These are phyloP conservation scores for Carex scoparia DNA, from an alignment of 176 grass and related monocot species.

Conservation along the genomic window DNA sequence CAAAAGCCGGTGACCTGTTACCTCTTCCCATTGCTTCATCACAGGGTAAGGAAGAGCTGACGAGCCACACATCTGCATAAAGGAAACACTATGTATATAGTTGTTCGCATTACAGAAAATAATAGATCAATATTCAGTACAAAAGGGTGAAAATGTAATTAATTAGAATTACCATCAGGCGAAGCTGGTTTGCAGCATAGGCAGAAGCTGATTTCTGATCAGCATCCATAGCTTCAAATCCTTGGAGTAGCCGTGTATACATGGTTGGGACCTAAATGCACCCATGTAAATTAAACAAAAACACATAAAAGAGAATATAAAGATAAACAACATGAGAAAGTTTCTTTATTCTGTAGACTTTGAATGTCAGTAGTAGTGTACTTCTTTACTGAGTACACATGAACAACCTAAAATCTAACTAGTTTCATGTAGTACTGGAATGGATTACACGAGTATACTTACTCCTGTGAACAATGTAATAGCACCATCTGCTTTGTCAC, in stretches of 20 bases:
- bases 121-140: background rate
- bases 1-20: constrained; percentile 81
- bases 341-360: background rate
- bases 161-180: constrained; percentile 67
- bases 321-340: background rate
- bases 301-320: constrained; percentile 11
- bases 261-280: constrained; percentile 85
- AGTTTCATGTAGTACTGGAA: background rate
- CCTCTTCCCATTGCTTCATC: constrained; percentile 88
- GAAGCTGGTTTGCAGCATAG: constrained; percentile 70
- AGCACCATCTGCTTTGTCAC: constrained; percentile 44
- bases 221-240: constrained; percentile 76
- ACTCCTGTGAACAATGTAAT: constrained; percentile 98
- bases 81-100: constrained; percentile 18
- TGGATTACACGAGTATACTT: constrained; percentile 14
- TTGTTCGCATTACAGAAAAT: background rate
- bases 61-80: constrained; percentile 86
- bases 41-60: constrained; percentile 92
- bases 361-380: background rate
- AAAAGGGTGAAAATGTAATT: background rate
- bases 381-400: background rate
- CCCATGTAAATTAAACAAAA: constrained; percentile 20
- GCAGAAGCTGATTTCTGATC: constrained; percentile 60
- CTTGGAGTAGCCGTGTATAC: constrained; percentile 87
- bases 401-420: background rate